These are phyloP conservation scores for Helichrysum umbraculigerum DNA, from an alignment of 129 eudicot genomes.

Conservation along the genomic window DNA sequence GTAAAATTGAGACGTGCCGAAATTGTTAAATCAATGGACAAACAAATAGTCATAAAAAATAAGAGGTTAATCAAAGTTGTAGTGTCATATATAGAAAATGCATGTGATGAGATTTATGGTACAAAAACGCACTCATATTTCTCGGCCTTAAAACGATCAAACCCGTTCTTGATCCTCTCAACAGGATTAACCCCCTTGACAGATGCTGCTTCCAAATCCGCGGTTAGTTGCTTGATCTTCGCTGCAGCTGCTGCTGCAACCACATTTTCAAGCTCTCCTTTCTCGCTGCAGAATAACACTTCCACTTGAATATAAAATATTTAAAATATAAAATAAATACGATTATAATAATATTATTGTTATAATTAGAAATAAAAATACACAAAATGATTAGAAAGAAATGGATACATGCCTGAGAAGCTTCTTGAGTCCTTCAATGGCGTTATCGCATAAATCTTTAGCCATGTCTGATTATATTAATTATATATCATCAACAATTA, in stretches of 20 bases:
- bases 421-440: conserved; percentile 71
- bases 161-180: conserved; percentile 63
- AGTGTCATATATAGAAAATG: not conserved
- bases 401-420: conserved; percentile 53
- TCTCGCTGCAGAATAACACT: conserved; percentile 46
- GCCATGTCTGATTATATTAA: conserved; percentile 42
- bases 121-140: conserved; percentile 60
- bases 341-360: too few relatives aligned
- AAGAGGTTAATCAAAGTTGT: not conserved
- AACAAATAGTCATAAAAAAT: not conserved
- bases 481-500: too few relatives aligned
- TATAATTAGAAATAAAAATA: too few relatives aligned
- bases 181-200: conserved; percentile 44
- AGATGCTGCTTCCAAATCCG: conserved; percentile 53
- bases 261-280: conserved; percentile 42
- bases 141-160: conserved; percentile 60
- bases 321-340: not conserved
- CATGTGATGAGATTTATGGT: not conserved
- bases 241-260: conserved; percentile 69
- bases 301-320: too few relatives aligned
- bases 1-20: not conserved
- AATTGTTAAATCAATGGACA: too few relatives aligned
- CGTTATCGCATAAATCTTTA: conserved; percentile 55
- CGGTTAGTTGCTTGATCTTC: conserved; percentile 69
- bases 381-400: not conserved